phyloP scores from a whole-genome alignment of 176 grass and related monocot species.

The Dendrocalamus sinicus region DNA sequence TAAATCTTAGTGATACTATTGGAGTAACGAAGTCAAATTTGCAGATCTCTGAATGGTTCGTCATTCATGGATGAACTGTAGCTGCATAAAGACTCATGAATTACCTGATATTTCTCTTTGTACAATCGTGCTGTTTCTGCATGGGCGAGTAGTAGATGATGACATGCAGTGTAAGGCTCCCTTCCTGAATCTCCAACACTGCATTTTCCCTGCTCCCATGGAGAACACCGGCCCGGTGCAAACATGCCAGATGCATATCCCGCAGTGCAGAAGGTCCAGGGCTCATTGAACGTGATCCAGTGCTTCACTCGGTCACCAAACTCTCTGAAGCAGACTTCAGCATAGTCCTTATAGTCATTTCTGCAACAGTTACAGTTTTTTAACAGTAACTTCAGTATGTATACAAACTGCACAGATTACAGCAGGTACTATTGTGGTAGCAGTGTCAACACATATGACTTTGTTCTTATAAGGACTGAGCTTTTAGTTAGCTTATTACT shows the following conservation, averaged over 20 bases:
- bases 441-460: background rate
- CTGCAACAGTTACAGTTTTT: conserved; percentile 29
- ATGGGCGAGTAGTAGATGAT: conserved; percentile 69
- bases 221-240: conserved; percentile 59
- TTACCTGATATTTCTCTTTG: conserved; percentile 71
- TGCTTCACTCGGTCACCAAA: conserved; percentile 71
- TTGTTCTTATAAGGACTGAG: background rate
- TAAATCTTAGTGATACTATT: background rate
- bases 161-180: conserved; percentile 64
- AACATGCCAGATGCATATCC: conserved; percentile 34
- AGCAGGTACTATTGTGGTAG: background rate
- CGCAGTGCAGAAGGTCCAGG: background rate
- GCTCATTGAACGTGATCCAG: conserved; percentile 80
- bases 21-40: background rate
- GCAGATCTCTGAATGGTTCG: background rate
- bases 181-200: conserved; percentile 56
- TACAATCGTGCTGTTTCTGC: conserved; percentile 48
- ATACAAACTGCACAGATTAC: background rate
- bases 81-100: background rate
- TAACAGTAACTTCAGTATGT: background rate
- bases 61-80: background rate
- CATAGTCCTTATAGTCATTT: conserved; percentile 59
- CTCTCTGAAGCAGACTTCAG: conserved; percentile 68
- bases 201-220: conserved; percentile 51
- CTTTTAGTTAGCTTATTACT: background rate